Base-by-base conservation (phyloP, 2,329 filamentous ascomycete species). In the Aurifilum marmelostoma region DNA sequence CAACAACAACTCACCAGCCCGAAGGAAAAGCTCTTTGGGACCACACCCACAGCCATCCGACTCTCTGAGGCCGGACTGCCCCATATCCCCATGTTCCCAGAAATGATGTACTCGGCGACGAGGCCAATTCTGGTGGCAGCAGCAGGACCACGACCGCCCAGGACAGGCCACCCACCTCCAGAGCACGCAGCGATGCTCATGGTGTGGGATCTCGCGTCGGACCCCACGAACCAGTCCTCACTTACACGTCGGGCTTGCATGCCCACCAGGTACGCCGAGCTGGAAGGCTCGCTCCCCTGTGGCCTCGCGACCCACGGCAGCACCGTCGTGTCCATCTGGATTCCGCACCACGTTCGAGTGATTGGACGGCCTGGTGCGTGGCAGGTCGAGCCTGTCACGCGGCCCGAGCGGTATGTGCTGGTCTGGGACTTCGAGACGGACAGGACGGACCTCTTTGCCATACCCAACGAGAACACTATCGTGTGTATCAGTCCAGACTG, bases 401-500 rank as follows among this genome's bases (percentile, higher is more conserved):
- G 80, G 5, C 71, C 74, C 0, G 74, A 73, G 66, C 76, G 79
- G 0, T 75, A 78, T 59, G 78, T 82, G 3, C 72, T 82, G 5
- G 76, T 81, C 9, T 82, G 80, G 80, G 79, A 81, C 64, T 76
- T 82, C 2, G 72, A 76, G 1, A 77, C 75, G 6, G 77, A 76
- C 68, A 77, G 75, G 18, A 81, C 80, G 0, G 72, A 75, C 5
- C 78, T 77, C 0, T 80, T 80, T 71, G 72, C 75, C n/a, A 81
- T 82, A 54, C 80, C 80, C 21, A 80, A 82, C 60, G 76, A 77
- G 37, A 65, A 70, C 21, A 70, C 68, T 3, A 76, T 74, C 1
- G 75, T 77, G 0, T 81, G 79, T 66, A 75, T 82, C 43, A 81
- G 79, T 4, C 79, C 80, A 0, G 80, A 81, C 71, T 81, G 80